These are phyloP conservation scores for Sporothrix pseudoabietina DNA, from an alignment of 2,329 filamentous ascomycete species.

Conservation along the genomic window DNA sequence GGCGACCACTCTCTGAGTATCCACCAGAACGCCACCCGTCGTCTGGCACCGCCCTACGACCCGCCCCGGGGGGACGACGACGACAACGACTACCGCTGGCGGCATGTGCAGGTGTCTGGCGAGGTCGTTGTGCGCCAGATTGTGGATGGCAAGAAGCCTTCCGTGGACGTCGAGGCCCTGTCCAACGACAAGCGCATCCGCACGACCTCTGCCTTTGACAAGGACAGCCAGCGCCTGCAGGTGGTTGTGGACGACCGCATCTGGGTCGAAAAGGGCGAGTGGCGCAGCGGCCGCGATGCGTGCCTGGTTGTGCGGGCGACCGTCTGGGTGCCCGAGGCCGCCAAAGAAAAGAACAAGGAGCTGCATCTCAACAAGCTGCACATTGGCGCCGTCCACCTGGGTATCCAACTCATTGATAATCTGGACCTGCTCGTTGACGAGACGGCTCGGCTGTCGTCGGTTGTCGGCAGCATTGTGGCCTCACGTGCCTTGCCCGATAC, in stretches of 20 bases:
- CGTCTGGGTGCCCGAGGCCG: conserved; percentile 49
- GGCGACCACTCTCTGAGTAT: conserved; percentile 45
- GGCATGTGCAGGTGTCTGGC: conserved; percentile 48
- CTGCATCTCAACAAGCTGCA: conserved; percentile 43
- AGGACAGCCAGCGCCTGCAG: conserved; percentile 44
- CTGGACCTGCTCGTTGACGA: conserved; percentile 43
- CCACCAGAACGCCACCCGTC: conserved; percentile 43
- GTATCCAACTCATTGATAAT: conserved; percentile 46
- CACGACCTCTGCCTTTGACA: conserved; percentile 42
- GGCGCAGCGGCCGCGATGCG: conserved; percentile 39
- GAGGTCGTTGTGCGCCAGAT: conserved; percentile 49
- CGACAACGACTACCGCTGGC: conserved; percentile 23
- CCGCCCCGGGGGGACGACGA: neutral
- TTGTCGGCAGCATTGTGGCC: conserved; percentile 46
- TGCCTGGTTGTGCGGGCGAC: conserved; percentile 55
- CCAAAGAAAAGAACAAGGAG: neutral
- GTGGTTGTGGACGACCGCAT: conserved; percentile 37
- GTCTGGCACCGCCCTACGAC: conserved; percentile 31
- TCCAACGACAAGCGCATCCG: conserved; percentile 50
- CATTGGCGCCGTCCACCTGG: conserved; percentile 46
- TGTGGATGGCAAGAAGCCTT: conserved; percentile 36
- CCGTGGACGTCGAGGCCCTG: conserved; percentile 49
- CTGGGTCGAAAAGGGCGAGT: neutral
- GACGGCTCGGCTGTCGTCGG: conserved; percentile 42
- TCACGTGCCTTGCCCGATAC: conserved; percentile 36